Conservation (phyloP, 306 rosid species). For the Trifolium dubium region DNA sequence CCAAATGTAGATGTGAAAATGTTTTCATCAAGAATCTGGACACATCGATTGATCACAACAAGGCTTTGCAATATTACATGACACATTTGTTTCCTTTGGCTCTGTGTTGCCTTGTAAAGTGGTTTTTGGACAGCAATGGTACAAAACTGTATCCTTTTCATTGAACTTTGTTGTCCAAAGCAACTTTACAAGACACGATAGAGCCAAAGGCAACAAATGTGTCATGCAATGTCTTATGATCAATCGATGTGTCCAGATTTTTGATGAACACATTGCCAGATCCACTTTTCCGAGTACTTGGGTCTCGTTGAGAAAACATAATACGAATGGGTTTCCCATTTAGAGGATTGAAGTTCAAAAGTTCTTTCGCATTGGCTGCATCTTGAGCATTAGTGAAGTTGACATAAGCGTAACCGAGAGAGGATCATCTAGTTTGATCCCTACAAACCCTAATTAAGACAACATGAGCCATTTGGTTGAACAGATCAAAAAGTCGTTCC, state of each 20-base stretch:
- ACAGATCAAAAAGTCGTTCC: constrained; percentile 69
- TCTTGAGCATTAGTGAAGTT: constrained; percentile 63
- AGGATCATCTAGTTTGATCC: constrained; percentile 64
- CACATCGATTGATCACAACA: no score
- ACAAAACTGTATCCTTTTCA: constrained; percentile 84
- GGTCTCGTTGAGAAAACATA: constrained; percentile 87
- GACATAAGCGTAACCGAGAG: constrained; percentile 92
- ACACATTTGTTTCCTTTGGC: no score
- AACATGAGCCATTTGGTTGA: constrained; percentile 57
- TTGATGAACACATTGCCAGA: constrained; percentile 79
- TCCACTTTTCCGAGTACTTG: constrained; percentile 79
- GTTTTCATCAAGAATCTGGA: no score
- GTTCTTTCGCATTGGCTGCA: constrained; percentile 65
- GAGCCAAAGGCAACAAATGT: constrained; percentile 77
- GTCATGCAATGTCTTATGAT: constrained; percentile 81
- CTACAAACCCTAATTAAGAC: constrained; percentile 78
- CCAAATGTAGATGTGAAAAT: no score
- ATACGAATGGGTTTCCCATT: constrained; percentile 85
- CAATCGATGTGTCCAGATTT: constrained; percentile 70
- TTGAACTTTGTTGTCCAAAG: constrained; percentile 65
- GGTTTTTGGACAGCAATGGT: constrained; percentile 42
- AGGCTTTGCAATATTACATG: no score
- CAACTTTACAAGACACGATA: constrained; percentile 86
- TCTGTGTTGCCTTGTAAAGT: no score
- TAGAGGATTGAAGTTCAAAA: constrained; percentile 61